Percentiles rank a stretch among this genome's conserved stretches.
Conservation (phyloP, 805 yeast genomes). For the Clavispora santaluciae region DNA sequence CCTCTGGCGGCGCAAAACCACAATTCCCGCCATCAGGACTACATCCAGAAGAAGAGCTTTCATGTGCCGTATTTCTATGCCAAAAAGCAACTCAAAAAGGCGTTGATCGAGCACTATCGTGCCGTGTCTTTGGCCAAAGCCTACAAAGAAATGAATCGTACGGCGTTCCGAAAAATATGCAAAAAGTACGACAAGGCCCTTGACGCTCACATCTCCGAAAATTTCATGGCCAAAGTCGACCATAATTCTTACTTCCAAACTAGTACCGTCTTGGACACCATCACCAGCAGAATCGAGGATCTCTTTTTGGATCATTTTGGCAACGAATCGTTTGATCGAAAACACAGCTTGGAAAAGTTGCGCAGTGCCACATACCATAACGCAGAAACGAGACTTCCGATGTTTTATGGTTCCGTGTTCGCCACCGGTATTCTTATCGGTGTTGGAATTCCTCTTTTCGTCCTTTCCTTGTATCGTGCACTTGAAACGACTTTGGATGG, state of each 20-base stretch:
- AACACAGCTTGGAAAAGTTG: constrained; percentile 66
- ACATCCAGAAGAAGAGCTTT: constrained; percentile 31
- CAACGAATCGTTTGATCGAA: constrained; percentile 44
- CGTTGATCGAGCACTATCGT: constrained; percentile 68
- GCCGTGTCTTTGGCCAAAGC: constrained; percentile 65
- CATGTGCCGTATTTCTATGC: constrained; percentile 61
- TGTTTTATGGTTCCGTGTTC: constrained; percentile 46
- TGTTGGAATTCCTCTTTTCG: constrained; percentile 61
- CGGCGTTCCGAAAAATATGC: constrained; percentile 83
- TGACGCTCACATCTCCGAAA: constrained; percentile 35
- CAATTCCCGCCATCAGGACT: constrained; percentile 44
- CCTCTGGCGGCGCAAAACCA: constrained; percentile 14
- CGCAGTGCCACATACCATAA: constrained; percentile 36
- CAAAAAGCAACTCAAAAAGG: constrained; percentile 60
- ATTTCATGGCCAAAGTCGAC: constrained; percentile 57
- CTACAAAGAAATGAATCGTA: constrained; percentile 71
- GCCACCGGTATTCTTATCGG: constrained; percentile 68
- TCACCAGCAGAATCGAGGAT: constrained; percentile 61
- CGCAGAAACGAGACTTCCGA: constrained; percentile 21
- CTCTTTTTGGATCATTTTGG: constrained; percentile 64
- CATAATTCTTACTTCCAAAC: constrained; percentile 49
- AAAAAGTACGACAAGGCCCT: constrained; percentile 86
- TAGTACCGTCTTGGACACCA: constrained; percentile 62
- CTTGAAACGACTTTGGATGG: constrained; percentile 35
- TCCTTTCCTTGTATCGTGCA: constrained; percentile 52